Conservation (phyloP, 768 basidiomycete species). For the Floccularia luteovirens region DNA sequence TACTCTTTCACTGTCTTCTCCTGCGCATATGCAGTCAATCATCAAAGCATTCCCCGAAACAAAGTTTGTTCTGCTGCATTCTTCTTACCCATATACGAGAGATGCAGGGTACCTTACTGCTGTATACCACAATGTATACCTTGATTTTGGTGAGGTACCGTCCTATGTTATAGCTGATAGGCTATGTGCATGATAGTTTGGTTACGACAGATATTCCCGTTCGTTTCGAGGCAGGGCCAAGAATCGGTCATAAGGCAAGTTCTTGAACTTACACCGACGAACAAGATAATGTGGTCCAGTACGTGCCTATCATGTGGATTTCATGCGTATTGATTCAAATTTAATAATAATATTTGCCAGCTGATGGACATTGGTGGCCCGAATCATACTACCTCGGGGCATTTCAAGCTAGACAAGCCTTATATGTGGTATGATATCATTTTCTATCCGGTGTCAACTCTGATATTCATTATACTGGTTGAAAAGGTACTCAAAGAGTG, state of each 20-base stretch:
- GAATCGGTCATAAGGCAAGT: conserved; percentile 49
- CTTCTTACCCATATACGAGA: conserved; percentile 71
- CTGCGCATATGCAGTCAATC: conserved; percentile 59
- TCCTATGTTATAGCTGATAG: background rate
- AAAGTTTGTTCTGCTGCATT: conserved; percentile 62
- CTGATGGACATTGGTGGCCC: conserved; percentile 71
- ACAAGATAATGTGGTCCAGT: conserved; percentile 83
- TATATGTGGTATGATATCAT: conserved; percentile 41
- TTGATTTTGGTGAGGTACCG: conserved; percentile 71
- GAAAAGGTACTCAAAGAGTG: conserved; percentile 49
- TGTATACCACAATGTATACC: conserved; percentile 65
- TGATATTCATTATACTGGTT: background rate
- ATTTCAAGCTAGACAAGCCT: conserved; percentile 52
- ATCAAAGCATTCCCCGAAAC: conserved; percentile 58
- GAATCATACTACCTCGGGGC: conserved; percentile 68
- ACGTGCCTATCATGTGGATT: conserved; percentile 14
- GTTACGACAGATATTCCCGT: conserved; percentile 53
- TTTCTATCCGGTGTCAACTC: background rate
- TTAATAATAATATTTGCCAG: conserved; percentile 14
- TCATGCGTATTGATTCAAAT: background rate
- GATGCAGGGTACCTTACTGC: conserved; percentile 74
- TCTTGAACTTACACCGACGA: conserved; percentile 66
- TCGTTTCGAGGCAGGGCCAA: conserved; percentile 59
- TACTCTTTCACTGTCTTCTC: conserved; percentile 46
- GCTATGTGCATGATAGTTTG: background rate